phyloP scores from a whole-genome alignment of 352 stramenopile genomes.

The Pythium plurisporium region DNA sequence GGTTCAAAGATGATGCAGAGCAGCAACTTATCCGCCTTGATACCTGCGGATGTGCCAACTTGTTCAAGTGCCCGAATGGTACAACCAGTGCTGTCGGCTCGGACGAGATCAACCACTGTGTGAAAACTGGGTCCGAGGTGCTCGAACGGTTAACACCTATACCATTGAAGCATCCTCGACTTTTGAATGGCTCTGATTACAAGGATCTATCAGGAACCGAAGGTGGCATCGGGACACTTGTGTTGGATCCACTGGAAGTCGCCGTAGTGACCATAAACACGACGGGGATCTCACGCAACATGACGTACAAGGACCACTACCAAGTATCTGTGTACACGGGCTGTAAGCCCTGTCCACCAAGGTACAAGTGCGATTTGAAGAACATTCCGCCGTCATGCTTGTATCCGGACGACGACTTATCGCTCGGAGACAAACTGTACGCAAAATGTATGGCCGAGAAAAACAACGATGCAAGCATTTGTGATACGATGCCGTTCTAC shows the following conservation, averaged over 20 bases:
- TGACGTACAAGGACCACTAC: slow-evolving; percentile 97
- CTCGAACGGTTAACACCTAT: slow-evolving; percentile 85
- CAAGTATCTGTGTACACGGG: slow-evolving; percentile 91
- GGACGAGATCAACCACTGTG: slow-evolving; percentile 83
- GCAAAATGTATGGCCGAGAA: slow-evolving; percentile 41
- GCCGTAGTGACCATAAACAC: slow-evolving; percentile 92
- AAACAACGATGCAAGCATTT: slow-evolving; percentile 35
- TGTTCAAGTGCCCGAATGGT: slow-evolving; percentile 94
- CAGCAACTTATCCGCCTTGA: slow-evolving; percentile 77
- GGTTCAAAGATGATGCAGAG: slow-evolving; percentile 38
- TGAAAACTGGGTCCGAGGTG: slow-evolving; percentile 88
- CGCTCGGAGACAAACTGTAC: slow-evolving; percentile 36
- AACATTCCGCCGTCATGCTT: slow-evolving; percentile 43
- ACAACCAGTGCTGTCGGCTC: slow-evolving; percentile 71
- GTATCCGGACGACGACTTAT: slow-evolving; percentile 60
- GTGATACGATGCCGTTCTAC: slow-evolving; percentile 61
- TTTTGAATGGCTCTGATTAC: slow-evolving; percentile 64
- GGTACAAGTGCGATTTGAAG: slow-evolving; percentile 85
- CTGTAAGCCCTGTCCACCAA: slow-evolving; percentile 93
- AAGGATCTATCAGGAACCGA: slow-evolving; percentile 66
- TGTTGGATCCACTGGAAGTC: slow-evolving; percentile 88
- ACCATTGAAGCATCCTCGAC: slow-evolving; percentile 41
- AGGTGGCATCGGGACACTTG: slow-evolving; percentile 55
- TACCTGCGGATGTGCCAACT: slow-evolving; percentile 90
- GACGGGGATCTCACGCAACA: slow-evolving; percentile 83